Percentiles rank a stretch among this genome's conserved stretches.
Conservation (phyloP, 345 rosid genomes). For the Luvunga scandens region DNA sequence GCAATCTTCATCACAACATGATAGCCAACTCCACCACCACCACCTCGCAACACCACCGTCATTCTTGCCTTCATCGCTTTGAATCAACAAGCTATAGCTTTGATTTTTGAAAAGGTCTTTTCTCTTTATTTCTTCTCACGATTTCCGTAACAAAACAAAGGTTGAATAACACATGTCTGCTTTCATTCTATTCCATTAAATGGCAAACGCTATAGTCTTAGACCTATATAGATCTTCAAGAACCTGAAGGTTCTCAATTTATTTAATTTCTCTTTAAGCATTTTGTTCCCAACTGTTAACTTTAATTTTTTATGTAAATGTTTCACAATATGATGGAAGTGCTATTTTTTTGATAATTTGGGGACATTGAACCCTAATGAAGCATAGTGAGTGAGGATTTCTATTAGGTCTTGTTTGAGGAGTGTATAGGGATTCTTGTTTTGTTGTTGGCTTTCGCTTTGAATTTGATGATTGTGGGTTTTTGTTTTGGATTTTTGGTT, state of each 20-base stretch:
- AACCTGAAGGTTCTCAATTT: too few species aligned
- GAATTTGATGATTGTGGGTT: not conserved
- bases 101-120: slow-evolving; percentile 43
- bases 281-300: too few species aligned
- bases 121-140: not conserved
- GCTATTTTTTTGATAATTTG: too few species aligned
- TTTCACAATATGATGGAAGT: too few species aligned
- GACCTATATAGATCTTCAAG: too few species aligned
- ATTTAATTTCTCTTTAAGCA: too few species aligned
- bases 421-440: slow-evolving; percentile 50
- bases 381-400: slow-evolving; percentile 77
- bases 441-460: slow-evolving; percentile 9
- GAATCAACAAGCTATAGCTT: too few species aligned
- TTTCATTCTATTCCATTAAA: slow-evolving; percentile 37
- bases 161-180: not conserved
- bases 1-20: too few species aligned
- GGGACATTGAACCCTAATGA: slow-evolving; percentile 10
- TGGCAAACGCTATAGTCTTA: slow-evolving; percentile 47
- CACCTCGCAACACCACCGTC: too few species aligned
- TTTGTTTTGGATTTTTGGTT: not conserved
- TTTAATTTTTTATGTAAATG: too few species aligned
- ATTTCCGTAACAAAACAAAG: slow-evolving; percentile 4
- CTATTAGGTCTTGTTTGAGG: slow-evolving; percentile 77
- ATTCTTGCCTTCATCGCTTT: too few species aligned
- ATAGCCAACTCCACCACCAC: too few species aligned